Base-by-base conservation (phyloP, 1,139 yeast species). In the Taiozyma sp. region DNA sequence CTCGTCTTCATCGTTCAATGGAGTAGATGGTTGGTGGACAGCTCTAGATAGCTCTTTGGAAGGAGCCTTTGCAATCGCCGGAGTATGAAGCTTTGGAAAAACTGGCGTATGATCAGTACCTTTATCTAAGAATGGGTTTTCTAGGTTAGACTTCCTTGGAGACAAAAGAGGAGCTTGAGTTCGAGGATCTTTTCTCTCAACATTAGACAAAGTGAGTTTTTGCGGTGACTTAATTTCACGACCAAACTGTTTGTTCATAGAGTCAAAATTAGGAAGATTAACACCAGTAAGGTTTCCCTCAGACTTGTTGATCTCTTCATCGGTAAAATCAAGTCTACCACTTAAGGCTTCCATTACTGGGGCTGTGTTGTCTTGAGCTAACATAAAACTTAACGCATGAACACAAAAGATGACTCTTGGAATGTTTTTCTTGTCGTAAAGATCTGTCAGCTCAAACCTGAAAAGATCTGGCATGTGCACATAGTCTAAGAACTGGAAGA, bases 381-480 rank as follows among this genome's bases (percentile, higher is more conserved):
- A 76, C 70, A 83, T 83, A 68, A 80, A 88, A 45, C 93, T 84
- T 61, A 93, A 73, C 1, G 97, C 97, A 70, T 93, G 97, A 43
- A 93, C 73, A 62, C 98, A 91, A 66, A 91, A 92, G 69, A 95
- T 87, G 24, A 95, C 98, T 64, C 90, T 92, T 23, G 99, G 98
- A 24, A 92, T 80, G 63, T 93, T 89, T 62, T 91, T 92, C 62
- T 88, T 87, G 65, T 93, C 98, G 68, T 91, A 95, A 44, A 93
- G 74, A 69, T 93, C 99, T 2, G 96, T 91, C 53, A 92, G 76
- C 65, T 92, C 98, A 65, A 93, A 93, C 46, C 90, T 77, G 65
- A 92, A 93, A 49, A 91, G 74, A 58, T 84, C 95, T 0, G 99
- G 99, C 58, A 93, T 83, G 36, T 82, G 83, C 57, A 90, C 77